Percentiles rank a stretch among this genome's conserved stretches.
Conservation (phyloP, 176 grass and related monocot genomes). For the Eleusine coracana region DNA sequence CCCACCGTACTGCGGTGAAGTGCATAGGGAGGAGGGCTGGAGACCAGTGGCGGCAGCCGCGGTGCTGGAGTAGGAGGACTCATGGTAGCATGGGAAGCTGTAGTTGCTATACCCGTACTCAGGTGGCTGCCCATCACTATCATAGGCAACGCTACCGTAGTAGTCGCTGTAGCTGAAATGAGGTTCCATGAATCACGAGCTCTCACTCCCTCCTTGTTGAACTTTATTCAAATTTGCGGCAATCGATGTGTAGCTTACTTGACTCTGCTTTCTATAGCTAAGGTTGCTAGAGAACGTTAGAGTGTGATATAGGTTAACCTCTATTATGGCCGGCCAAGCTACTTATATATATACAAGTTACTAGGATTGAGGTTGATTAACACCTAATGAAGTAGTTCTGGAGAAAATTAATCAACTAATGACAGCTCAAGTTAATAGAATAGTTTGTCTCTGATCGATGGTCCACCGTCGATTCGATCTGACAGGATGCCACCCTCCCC, state of each 20-base stretch:
- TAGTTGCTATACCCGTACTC: background rate
- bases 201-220: too few species aligned
- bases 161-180: conserved; percentile 14
- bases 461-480: too few species aligned
- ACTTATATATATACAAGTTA: conserved; percentile 12
- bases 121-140: background rate
- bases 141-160: background rate
- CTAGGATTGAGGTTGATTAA: background rate
- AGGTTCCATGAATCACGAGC: too few species aligned
- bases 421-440: background rate
- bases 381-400: background rate
- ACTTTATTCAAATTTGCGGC: too few species aligned
- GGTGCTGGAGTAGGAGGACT: background rate
- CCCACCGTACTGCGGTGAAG: background rate
- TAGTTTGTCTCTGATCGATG: too few species aligned
- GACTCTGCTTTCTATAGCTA: too few species aligned
- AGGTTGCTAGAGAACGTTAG: too few species aligned
- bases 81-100: background rate
- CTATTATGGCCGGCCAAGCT: background rate
- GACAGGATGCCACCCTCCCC: too few species aligned
- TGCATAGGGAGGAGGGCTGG: background rate
- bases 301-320: too few species aligned
- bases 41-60: background rate
- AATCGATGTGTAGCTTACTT: too few species aligned
- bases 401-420: background rate